A percentile compares a stretch with the other conserved stretches of the same genome.
phyloP scores from a whole-genome alignment of 2,329 filamentous ascomycete genomes.

The Biscogniauxia marginata region DNA sequence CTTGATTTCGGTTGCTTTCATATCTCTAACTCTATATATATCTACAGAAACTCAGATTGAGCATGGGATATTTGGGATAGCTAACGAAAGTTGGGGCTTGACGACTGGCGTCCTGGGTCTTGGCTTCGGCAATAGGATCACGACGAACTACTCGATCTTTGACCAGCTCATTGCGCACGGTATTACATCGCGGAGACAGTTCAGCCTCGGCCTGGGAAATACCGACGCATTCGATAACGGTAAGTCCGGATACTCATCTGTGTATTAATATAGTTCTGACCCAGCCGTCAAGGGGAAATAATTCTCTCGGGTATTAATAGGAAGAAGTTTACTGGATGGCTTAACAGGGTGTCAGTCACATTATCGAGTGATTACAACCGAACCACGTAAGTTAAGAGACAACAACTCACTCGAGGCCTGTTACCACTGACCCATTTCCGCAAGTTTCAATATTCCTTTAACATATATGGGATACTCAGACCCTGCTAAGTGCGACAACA shows the following conservation, averaged over 20 bases:
- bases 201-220: conserved; percentile 20
- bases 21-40: neutral
- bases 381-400: conserved; percentile 8
- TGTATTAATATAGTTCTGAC: neutral
- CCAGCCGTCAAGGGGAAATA: conserved; percentile 11
- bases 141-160: conserved; percentile 4
- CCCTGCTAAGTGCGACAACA: conserved; percentile 8
- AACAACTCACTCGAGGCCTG: neutral
- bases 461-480: conserved; percentile 14
- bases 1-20: neutral
- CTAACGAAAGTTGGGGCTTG: conserved; percentile 12
- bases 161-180: conserved; percentile 12
- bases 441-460: conserved; percentile 14
- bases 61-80: conserved; percentile 7
- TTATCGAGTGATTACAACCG: neutral
- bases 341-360: conserved; percentile 7
- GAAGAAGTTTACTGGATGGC: conserved; percentile 15
- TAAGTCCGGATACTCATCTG: neutral
- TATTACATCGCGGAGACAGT: conserved; percentile 13
- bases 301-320: conserved; percentile 19
- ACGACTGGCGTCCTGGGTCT: conserved; percentile 16
- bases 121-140: conserved; percentile 13
- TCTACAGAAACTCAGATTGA: neutral
- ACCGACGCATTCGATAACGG: conserved; percentile 1
- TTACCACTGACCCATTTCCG: neutral